Evolutionary conservation across 352 stramenopile species (phyloP), one percentile per base, ranked within the genome.

Genomic region (Pythium biforme): DNA sequence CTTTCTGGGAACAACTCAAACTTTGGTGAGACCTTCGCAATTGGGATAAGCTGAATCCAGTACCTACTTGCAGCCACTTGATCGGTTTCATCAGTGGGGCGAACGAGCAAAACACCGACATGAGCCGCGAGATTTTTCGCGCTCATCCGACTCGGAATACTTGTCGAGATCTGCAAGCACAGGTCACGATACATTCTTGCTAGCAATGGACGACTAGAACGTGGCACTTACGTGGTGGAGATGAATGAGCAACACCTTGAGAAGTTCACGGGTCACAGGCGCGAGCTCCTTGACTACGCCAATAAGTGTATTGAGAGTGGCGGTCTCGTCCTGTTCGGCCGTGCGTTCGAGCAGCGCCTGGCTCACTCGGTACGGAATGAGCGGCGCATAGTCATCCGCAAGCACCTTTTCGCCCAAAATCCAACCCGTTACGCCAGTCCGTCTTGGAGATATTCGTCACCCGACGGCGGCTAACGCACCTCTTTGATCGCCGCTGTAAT

Each of bases 191-290:
- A 37, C 3, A 37, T 11, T 12, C 3, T 37, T 61, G 4, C 17
- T 11, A 41, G 23, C 14, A 3, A 37, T 26, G 17, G 27, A 10
- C 1, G 37, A 3, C n/a, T 4, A n/a, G 4, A 43, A 43, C 31
- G 7, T 11, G 31, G 7, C 20, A 59, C 72, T 45, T 64, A 89
- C 80, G 39, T 75, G 68, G 41, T 76, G 66, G 6, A 86, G 52
- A 64, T 89, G 77, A 8, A 70, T 54, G 9, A 89, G 53, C 17
- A 88, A 75, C 2, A 83, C 55, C 47, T 77, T 68, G 11, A 89
- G 60, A 22, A 86, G 81, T 25, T 86, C 73, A 12, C 75, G 68
- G 4, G 59, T 79, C 7, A 51, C 62, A 4, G 68, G 67, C 26
- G 49, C 66, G 19, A 87, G 63, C 20, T 75, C 57, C 46, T 76